These are phyloP conservation scores for Lachancea fermentati DNA, from an alignment of 805 yeast genomes.

Conservation along the genomic window DNA sequence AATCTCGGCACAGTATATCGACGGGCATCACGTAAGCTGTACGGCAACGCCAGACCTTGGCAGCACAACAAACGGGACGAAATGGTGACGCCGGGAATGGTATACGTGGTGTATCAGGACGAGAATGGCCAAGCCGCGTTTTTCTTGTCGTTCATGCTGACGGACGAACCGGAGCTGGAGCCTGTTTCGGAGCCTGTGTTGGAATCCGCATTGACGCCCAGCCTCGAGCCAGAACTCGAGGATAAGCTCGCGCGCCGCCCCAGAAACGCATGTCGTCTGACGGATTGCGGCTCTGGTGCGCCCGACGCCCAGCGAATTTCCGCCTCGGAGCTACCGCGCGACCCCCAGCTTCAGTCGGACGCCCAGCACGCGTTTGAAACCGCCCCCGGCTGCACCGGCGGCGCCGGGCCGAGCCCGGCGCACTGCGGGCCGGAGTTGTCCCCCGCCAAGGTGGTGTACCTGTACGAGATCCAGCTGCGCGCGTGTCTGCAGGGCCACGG, in stretches of 20 bases:
- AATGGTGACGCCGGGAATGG: conserved; percentile 23
- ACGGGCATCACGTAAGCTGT: conserved; percentile 14
- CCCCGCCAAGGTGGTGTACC: conserved; percentile 22
- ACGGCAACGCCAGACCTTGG: conserved; percentile 23
- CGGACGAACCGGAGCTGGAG: conserved; percentile 21
- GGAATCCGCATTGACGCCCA: too few relatives aligned
- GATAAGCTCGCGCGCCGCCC: too few relatives aligned
- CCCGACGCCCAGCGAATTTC: too few relatives aligned
- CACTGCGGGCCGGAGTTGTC: too few relatives aligned
- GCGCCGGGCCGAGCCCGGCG: too few relatives aligned
- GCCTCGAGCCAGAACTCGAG: too few relatives aligned
- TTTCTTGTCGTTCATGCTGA: conserved; percentile 26
- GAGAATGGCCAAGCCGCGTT: conserved; percentile 5
- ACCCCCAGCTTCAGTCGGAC: background rate
- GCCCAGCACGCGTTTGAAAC: too few relatives aligned
- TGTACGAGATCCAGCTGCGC: conserved; percentile 29
- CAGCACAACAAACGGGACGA: conserved; percentile 23
- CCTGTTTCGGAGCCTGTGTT: conserved; percentile 1
- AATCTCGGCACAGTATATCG: conserved; percentile 23
- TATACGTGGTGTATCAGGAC: conserved; percentile 23
- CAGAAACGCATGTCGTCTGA: too few relatives aligned
- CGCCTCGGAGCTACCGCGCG: background rate
- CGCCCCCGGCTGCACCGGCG: too few relatives aligned
- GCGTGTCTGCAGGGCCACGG: conserved; percentile 14
- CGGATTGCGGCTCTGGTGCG: too few relatives aligned